Conservation (phyloP, 2,329 filamentous ascomycete species). For the Chrysosporium queenslandicum region DNA sequence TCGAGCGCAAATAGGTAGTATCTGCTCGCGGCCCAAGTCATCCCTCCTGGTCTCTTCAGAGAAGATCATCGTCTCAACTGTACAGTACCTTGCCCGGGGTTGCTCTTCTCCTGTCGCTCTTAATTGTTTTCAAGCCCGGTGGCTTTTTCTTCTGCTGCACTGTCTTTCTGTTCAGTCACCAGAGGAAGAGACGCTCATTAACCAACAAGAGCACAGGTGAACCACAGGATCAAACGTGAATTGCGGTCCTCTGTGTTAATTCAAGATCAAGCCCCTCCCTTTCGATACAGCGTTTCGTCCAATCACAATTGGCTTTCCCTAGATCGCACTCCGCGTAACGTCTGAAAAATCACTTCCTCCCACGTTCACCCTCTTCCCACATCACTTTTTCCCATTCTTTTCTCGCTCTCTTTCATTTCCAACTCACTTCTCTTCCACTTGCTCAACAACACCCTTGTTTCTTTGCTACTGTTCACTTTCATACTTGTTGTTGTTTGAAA, state of each 20-base stretch:
- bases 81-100: too few species aligned
- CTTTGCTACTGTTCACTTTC: background rate
- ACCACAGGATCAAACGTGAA: background rate
- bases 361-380: background rate
- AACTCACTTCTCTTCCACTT: background rate
- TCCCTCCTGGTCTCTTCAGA: background rate
- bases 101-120: too few species aligned
- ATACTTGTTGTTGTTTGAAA: background rate
- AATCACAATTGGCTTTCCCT: background rate
- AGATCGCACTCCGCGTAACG: slow-evolving; percentile 7
- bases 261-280: slow-evolving; percentile 5
- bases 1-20: background rate
- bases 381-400: slow-evolving; percentile 9
- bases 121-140: too few species aligned
- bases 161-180: background rate
- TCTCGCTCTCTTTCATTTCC: slow-evolving; percentile 11
- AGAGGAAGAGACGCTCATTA: too few species aligned
- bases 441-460: background rate
- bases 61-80: background rate
- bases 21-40: background rate
- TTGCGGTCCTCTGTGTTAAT: background rate
- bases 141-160: background rate
- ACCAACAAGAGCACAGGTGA: too few species aligned
- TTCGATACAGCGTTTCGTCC: background rate
- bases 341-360: background rate